Evolutionary conservation across 2,329 filamentous ascomycete genomes (phyloP), one percentile per base, ranked within the genome.

Genomic region (Penicillium sp.): DNA sequence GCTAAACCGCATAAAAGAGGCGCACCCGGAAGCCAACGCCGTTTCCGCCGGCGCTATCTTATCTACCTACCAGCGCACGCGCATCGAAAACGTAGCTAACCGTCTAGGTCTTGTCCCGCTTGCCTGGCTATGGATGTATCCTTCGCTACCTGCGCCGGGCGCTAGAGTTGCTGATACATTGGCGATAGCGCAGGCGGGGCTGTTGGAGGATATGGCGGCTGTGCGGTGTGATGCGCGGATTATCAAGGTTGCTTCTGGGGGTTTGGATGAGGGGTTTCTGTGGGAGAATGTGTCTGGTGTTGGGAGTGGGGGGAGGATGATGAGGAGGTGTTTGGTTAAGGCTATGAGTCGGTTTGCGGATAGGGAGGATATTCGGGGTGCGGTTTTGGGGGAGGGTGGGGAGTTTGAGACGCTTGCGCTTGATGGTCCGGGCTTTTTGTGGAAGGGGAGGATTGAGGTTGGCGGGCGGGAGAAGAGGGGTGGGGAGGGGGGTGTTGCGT

Each of bases 341-440:
- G 76, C 66, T 22, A 71, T 77, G 63, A 65, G 58, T 48, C 66
- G 82, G 54, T 95, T 95, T 71, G 86, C 65, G 12, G 59, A 52
- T 5, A 61, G 62, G 33, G 87, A 37, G 72, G 78, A 53, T 74
- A 73, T 62, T 75, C 80, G 52, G 73, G 89, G 88, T 0, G 87
- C 88, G 8, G 82, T 91, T 9, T 72, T 97, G 14, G 93, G 93
- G 1, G 93, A 97, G 68, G 93, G 93, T 5, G 93, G 93, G 3
- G 93, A 97, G 74, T 97, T 95, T 69, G 93, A 97, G 78, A 97
- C 90, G 27, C 74, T 97, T 44, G 89, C 93, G 37, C 64, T 97
- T 30, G 83, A 90, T 69, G 93, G 92, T 10, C 92, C 92, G 8
- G 61, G 64, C 0, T 73, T 74, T 41, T 67, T 96, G 52, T 96